These are phyloP conservation scores for Rhynchospora breviuscula DNA, from an alignment of 176 grass and related monocot species.

Conservation along the genomic window DNA sequence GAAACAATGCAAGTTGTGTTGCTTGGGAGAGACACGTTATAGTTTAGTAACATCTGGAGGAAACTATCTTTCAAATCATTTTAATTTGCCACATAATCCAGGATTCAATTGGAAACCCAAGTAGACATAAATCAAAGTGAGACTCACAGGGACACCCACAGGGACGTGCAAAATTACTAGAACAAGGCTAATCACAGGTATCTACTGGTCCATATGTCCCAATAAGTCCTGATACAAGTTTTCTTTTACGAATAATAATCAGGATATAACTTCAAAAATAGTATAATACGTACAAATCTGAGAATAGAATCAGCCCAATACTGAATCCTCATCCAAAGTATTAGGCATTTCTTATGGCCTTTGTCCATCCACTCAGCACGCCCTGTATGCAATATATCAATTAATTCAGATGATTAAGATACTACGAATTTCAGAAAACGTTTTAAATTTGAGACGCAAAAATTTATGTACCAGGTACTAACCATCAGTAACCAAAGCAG, in stretches of 20 bases:
- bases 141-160: neutral
- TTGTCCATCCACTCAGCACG: conserved; percentile 92
- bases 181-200: neutral
- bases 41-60: neutral
- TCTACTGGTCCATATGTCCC: neutral
- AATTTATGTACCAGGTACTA: neutral
- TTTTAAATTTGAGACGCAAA: neutral
- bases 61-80: neutral
- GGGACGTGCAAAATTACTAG: conserved; percentile 13
- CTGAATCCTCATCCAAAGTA: conserved; percentile 92
- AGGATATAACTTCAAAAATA: neutral
- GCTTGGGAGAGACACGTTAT: neutral
- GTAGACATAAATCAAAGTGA: neutral
- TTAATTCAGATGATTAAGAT: conserved; percentile 17
- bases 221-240: neutral
- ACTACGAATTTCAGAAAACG: neutral
- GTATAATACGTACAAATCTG: conserved; percentile 54
- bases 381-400: conserved; percentile 39
- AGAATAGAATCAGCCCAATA: conserved; percentile 90
- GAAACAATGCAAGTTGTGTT: neutral
- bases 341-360: conserved; percentile 85
- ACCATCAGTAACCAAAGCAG: conserved; percentile 75
- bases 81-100: neutral
- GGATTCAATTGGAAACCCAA: neutral
- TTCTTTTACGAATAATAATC: neutral